Base-by-base conservation (phyloP, 768 basidiomycete genomes). In the Tulasnella calospora region DNA sequence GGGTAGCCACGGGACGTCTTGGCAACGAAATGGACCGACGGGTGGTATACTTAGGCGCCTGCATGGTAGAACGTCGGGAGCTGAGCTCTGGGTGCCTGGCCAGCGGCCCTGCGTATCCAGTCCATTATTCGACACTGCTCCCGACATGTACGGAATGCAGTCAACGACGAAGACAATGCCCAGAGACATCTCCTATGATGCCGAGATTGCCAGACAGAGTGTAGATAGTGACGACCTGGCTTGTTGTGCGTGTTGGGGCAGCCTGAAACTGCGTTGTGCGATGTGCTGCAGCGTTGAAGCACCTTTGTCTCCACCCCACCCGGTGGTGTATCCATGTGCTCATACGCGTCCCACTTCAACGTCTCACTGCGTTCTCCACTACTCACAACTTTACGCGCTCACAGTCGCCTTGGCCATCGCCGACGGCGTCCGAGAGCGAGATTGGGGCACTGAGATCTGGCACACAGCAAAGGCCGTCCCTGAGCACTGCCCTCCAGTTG, bases 401-500 rank as follows among this genome's bases (percentile, higher is more conserved):
- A 5, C 23, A 13, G 15, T 30, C 61, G 61, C 19, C 33, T 13
- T 67, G 21, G 33, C 27, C 61, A 13, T 15, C 19, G 8, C 33
- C 61, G 27, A 13, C 27, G 61, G 30, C 61, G 61, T 67, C 27
- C 15, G 2, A 67, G 61, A 67, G 23, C 30, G 33, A 30, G 23
- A 51, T 12, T 30, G 10, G 30, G 33, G 61, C 30, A 67, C 27
- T 35, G 33, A 67, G 61, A 67, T 17, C 33, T 2, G 19, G 61
- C 27, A 30, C 61, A 67, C 61, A 67, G 61, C 61, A 30, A 67
- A 30, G 30, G 61, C 15, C 61, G 61, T 33, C 61, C 61, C 61
- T 67, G 61, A 67, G 51, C 61, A 67, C 61, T 17, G 61, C 61
- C 61, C 61, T 67, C n/a, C 27, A 67, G 61, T 67, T 67, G 61